These are phyloP conservation scores for Naganishia vaughanmartiniae DNA, from an alignment of 768 basidiomycete genomes.

Conservation along the genomic window DNA sequence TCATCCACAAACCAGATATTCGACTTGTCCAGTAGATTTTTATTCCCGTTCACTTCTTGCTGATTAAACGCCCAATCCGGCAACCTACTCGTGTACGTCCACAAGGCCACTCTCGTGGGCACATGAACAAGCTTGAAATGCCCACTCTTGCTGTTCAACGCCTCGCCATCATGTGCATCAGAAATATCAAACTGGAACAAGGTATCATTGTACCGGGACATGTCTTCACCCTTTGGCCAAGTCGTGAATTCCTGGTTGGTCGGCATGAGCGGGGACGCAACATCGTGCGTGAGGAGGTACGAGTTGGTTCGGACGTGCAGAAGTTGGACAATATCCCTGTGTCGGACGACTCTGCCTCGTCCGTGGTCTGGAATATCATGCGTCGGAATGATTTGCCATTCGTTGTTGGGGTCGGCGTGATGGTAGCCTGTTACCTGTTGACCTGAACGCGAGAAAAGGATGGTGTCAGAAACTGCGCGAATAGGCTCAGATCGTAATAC, in stretches of 20 bases:
- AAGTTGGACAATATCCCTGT: slow-evolving; percentile 83
- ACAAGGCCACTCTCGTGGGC: slow-evolving; percentile 85
- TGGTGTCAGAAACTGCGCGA: not conserved
- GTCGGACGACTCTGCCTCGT: slow-evolving; percentile 84
- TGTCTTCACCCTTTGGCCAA: slow-evolving; percentile 69
- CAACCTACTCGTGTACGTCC: slow-evolving; percentile 75
- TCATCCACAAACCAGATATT: slow-evolving; percentile 87
- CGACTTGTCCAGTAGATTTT: slow-evolving; percentile 75
- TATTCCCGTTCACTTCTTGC: slow-evolving; percentile 97
- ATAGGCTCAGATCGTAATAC: not conserved
- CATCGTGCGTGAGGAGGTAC: slow-evolving; percentile 88
- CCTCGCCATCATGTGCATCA: slow-evolving; percentile 71
- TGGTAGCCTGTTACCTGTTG: slow-evolving; percentile 96
- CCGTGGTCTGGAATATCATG: slow-evolving; percentile 91
- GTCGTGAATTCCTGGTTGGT: slow-evolving; percentile 99
- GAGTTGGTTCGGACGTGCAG: slow-evolving; percentile 81
- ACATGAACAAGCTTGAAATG: slow-evolving; percentile 88
- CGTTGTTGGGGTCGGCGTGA: slow-evolving; percentile 89
- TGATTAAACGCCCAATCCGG: slow-evolving; percentile 98
- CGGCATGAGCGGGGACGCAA: slow-evolving; percentile 92
- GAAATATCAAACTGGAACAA: slow-evolving; percentile 74
- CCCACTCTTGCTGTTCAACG: slow-evolving; percentile 90
- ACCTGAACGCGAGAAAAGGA: slow-evolving; percentile 55
- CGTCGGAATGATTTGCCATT: slow-evolving; percentile 93
- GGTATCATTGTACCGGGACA: slow-evolving; percentile 77